Evolutionary conservation across 192 early-diverging fungal species (phyloP), one percentile per base, ranked within the genome.

Genomic region (Glomus cerebriforme): DNA sequence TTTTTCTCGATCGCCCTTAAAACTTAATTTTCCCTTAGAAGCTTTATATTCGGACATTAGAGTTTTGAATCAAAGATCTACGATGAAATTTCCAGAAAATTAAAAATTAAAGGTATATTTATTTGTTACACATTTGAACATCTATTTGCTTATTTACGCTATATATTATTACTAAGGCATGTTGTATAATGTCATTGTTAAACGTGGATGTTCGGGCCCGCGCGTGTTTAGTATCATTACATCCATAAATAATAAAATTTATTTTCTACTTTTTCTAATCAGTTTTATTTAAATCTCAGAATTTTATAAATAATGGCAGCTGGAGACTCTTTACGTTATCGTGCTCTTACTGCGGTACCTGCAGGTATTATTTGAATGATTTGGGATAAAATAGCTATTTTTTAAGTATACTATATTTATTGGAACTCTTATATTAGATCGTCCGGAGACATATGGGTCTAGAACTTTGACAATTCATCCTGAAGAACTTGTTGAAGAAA

Each of bases 1-100:
- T 24, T 70, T 65, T 83, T 90, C 90, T 85, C 90, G 60, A 7
- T 92, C 91, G 13, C 91, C 91, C 80, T 91, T 92, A 80, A 92
- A 92, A 12, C 71, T 78, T 32, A 92, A 85, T 71, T 90, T 91
- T 27, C 81, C 81, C 72, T 84, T 86, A 29, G 80, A 83, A 73
- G 80, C 82, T 43, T 78, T 77, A 77, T 84, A 83, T 39, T 85
- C 82, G 9, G 75, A 77, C 75, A 77, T 77, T 2, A 34, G 10
- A 39, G 8, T 8, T 43, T 43, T 43, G 10, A 43, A 43, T 43
- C 9, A 3, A 43, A 43, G 39, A 43, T 43, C 39, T 43, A 43
- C 39, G 12, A 10, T 43, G n/a, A 43, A 43, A 43, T 9, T 39
- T 12, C 39, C 39, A 43, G 39, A 43, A 43, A 43, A 43, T 43